Base-by-base conservation (phyloP, 164 flowering plant genomes). In the Piper betle region DNA sequence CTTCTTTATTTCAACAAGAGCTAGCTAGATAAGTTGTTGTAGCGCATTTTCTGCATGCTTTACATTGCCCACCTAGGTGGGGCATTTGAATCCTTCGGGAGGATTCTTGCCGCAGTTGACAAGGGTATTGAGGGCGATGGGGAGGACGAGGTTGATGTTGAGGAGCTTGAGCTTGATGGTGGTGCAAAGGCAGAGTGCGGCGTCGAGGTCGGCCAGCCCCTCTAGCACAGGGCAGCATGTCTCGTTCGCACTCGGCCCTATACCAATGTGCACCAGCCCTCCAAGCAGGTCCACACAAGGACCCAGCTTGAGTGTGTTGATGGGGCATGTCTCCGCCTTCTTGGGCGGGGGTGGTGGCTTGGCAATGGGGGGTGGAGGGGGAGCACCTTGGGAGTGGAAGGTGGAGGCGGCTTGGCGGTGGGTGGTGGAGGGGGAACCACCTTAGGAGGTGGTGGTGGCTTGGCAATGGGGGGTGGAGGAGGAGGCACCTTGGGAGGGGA, bases 121-220 rank as follows among this genome's bases (percentile, higher is more conserved):
- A n/a, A 86, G 87, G 59, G 84, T 73, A 55, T 78, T 55, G 10
- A 86, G 85, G 48, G 89, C 85, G 58, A 84, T 67, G 56, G 93
- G 93, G 3, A 82, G 3, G 62, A 77, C 60, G 57, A 82, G 59
- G 58, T 68, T 77, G 58, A 86, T 64, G 64, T 82, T 80, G 2
- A 82, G 75, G 58, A 84, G 76, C 76, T 84, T 84, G 57, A 65
- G 71, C 55, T 74, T 86, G 53, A 86, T 78, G 61, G 84, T 75
- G 60, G 84, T 86, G 77, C 93, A 86, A 0, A 86, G 80, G 64
- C 93, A 86, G 2, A 82, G 13, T 0, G 89, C 90, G 0, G 89
- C 94, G 18, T 86, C 89, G 57, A 84, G 65, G 64, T 74, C 84
- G 7, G 71, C 64, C 10, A 86, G 78, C 53, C 94, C 94, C 38